Evolutionary conservation across 208 protist species (phyloP), one percentile per base, ranked within the genome.

Genomic region (Crithidia bombi): DNA sequence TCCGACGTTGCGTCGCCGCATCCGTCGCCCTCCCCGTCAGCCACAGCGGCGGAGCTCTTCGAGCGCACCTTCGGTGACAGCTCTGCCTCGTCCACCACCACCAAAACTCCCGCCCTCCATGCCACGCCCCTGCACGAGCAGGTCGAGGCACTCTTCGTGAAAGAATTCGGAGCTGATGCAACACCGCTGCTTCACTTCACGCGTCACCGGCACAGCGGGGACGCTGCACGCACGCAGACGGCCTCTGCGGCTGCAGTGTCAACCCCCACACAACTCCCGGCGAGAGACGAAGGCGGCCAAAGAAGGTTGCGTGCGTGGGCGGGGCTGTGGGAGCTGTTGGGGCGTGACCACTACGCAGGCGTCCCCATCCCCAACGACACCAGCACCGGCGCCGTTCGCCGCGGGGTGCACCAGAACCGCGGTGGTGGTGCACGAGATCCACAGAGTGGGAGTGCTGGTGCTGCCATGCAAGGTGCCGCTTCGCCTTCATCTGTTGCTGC

Each of bases 251-350:
- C 44, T 10, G 7, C 44, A 49, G 21, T 6, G 44, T 19, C 44
- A 49, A 49, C 6, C 10, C 6, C 7, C 10, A 21, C 44, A 49
- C 5, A 11, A 21, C 44, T 19, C 14, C 26, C 10, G 26, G 3
- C 25, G 32, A 0, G 30, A 25, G 10, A 10, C n/a, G 35, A 5
- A 33, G 17, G 11, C 14, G n/a, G 17, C 33, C 50, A 21, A 55
- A 36, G 10, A 36, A 21, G 17, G 49, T 26, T 55, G 7, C 6
- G n/a, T 1, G 43, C 41, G 65, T 70, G 65, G 65, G 1, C 11
- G 9, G 65, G 65, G 10, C 43, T 70, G 7, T 62, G 65, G 65
- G 19, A 7, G 5, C 47, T 58, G 17, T 26, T 55, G 19, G 35
- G 32, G 2, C 17, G 38, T 17, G 56, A 38, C 19, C 56, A 25